phyloP scores from a whole-genome alignment of 2,329 filamentous ascomycete genomes.

The Diaporthe sp. region DNA sequence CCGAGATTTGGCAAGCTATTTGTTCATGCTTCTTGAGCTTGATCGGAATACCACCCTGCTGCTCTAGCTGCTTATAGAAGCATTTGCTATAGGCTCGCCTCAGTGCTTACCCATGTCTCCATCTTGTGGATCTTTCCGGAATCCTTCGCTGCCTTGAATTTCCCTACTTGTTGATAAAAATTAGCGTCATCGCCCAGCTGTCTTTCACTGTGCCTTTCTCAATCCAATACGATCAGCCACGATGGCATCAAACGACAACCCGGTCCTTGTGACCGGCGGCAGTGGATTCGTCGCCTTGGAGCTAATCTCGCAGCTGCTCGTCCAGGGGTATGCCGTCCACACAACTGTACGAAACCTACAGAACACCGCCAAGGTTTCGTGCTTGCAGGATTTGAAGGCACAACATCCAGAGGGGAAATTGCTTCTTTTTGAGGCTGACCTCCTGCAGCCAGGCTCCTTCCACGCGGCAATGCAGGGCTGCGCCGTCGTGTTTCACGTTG shows the following conservation, averaged over 20 bases:
- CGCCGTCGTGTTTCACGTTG: conserved; percentile 52
- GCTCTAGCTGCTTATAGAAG: conserved; percentile 23
- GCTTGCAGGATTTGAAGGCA: conserved; percentile 37
- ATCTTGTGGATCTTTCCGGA: conserved; percentile 22
- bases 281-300: conserved; percentile 75
- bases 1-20: background rate
- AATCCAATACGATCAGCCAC: background rate
- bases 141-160: conserved; percentile 27
- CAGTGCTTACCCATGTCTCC: conserved; percentile 11
- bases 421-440: conserved; percentile 50
- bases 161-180: conserved; percentile 4
- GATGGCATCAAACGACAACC: background rate
- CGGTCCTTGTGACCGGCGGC: conserved; percentile 70
- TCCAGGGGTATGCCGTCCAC: conserved; percentile 40
- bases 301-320: conserved; percentile 42
- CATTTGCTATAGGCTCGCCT: conserved; percentile 15
- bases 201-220: background rate
- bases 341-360: conserved; percentile 41
- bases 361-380: conserved; percentile 36
- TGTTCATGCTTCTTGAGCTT: background rate
- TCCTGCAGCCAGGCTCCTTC: conserved; percentile 49
- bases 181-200: conserved; percentile 3
- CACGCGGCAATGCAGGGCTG: conserved; percentile 48
- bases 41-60: background rate
- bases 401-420: conserved; percentile 42